Percentiles rank a stretch among this genome's conserved stretches.
These are phyloP conservation scores for Diplodia mutila DNA, from an alignment of 2,329 filamentous ascomycete genomes.

Conservation along the genomic window DNA sequence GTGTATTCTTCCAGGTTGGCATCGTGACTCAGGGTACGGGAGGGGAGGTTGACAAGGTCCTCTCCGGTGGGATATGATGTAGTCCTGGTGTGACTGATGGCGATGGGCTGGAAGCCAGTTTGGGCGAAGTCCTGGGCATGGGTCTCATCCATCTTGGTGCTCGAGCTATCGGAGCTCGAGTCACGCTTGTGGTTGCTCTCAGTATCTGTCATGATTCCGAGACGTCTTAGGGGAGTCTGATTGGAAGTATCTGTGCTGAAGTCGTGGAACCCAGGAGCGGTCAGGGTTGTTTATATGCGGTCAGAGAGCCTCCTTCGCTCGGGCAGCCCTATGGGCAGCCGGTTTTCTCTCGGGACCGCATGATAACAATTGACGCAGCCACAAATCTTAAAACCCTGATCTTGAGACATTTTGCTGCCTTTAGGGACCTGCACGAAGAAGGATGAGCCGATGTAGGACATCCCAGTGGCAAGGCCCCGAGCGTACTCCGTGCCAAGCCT, in stretches of 20 bases:
- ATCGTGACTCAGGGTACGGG: conserved; percentile 64
- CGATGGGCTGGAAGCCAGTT: conserved; percentile 24
- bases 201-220: conserved; percentile 10
- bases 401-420: conserved; percentile 1
- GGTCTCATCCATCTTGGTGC: conserved; percentile 16
- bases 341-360: conserved; percentile 22
- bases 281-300: conserved; percentile 11
- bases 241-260: conserved; percentile 11
- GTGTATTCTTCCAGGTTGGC: conserved; percentile 66
- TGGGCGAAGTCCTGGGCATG: conserved; percentile 22
- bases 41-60: conserved; percentile 63
- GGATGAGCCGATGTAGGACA: conserved; percentile 11
- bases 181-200: not conserved
- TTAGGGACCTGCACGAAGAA: conserved; percentile 7
- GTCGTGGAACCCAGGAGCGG: not conserved
- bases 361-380: conserved; percentile 17
- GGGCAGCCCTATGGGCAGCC: not conserved
- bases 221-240: not conserved
- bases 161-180: conserved; percentile 23
- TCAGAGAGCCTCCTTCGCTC: not conserved
- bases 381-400: not conserved
- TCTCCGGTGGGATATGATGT: conserved; percentile 31
- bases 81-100: not conserved
- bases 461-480: conserved; percentile 10
- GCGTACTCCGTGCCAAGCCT: conserved; percentile 7